Conservation (phyloP, 345 rosid genomes). For the Brassica juncea region DNA sequence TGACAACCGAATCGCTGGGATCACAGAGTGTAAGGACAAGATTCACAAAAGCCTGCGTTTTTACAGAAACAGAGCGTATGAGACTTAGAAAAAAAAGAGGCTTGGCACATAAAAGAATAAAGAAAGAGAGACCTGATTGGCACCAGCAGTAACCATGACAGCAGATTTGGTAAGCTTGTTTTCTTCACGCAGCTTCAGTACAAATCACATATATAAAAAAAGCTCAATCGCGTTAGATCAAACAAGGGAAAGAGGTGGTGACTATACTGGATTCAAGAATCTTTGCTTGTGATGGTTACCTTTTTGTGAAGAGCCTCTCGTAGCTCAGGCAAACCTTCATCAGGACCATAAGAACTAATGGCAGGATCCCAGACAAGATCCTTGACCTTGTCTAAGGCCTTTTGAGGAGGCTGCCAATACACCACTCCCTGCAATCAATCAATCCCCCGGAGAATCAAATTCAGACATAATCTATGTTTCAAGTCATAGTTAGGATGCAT, state of each 20-base stretch:
- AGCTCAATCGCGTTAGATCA: not conserved
- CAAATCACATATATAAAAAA: not conserved
- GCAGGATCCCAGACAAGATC: constrained; percentile 77
- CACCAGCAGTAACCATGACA: constrained; percentile 97
- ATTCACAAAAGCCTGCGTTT: constrained; percentile 87
- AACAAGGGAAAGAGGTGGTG: not conserved
- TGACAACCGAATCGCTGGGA: constrained; percentile 81
- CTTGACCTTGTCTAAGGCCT: constrained; percentile 75
- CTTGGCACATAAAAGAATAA: not conserved
- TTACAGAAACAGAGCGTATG: not conserved
- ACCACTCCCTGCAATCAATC: constrained; percentile 68
- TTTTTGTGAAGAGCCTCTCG: constrained; percentile 64
- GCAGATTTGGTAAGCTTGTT: constrained; percentile 73
- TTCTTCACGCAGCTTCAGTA: constrained; percentile 62
- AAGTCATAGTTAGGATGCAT: not conserved
- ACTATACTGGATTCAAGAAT: not conserved
- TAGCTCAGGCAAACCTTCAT: constrained; percentile 84
- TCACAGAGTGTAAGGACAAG: constrained; percentile 84
- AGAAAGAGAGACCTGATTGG: constrained; percentile 69
- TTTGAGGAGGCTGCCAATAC: constrained; percentile 88
- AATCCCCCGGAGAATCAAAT: not conserved
- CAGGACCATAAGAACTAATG: constrained; percentile 80
- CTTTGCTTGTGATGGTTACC: constrained; percentile 44
- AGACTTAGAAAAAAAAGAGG: not conserved
- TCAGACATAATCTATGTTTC: not conserved